Evolutionary conservation across 495 filamentous ascomycete genomes (phyloP).

Genomic region (Lasiosphaeria ovina): DNA sequence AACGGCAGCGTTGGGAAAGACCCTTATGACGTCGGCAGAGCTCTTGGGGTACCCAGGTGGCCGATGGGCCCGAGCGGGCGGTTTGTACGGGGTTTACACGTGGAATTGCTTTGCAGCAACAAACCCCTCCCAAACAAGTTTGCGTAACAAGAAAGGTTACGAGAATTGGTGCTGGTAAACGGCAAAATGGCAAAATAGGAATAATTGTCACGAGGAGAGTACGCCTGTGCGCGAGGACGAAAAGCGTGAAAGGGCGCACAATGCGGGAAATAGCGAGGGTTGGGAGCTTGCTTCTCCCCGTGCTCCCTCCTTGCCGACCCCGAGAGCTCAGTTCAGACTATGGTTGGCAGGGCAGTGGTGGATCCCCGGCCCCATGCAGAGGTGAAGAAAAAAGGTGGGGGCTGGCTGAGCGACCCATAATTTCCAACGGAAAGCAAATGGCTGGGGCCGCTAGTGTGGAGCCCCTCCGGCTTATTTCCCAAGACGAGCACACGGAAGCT

Average conservation of each 20-base stretch:
- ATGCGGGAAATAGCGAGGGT: not conserved
- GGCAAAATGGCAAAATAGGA: too few species aligned
- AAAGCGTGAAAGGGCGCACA: too few species aligned
- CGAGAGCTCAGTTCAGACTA: not conserved
- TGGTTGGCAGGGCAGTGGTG: not conserved
- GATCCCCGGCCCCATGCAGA: not conserved
- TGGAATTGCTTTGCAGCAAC: not conserved
- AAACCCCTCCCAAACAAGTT: too few species aligned
- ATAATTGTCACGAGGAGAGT: too few species aligned
- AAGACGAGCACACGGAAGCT: too few species aligned
- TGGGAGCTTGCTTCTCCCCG: not conserved
- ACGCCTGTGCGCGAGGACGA: too few species aligned
- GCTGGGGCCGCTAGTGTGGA: not conserved
- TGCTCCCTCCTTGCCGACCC: not conserved
- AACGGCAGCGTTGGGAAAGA: not conserved
- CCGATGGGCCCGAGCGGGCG: not conserved
- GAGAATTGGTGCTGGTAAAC: too few species aligned
- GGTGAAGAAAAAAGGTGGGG: constrained; percentile 2
- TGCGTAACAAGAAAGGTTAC: too few species aligned
- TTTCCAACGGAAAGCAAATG: not conserved
- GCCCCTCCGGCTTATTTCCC: too few species aligned
- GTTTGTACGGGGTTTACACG: not conserved
- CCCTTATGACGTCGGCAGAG: not conserved
- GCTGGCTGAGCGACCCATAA: not conserved
- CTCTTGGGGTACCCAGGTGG: not conserved